Evolutionary conservation across 2,329 filamentous ascomycete species (phyloP), one percentile per base, ranked within the genome.

Genomic region (Colletotrichum musae): DNA sequence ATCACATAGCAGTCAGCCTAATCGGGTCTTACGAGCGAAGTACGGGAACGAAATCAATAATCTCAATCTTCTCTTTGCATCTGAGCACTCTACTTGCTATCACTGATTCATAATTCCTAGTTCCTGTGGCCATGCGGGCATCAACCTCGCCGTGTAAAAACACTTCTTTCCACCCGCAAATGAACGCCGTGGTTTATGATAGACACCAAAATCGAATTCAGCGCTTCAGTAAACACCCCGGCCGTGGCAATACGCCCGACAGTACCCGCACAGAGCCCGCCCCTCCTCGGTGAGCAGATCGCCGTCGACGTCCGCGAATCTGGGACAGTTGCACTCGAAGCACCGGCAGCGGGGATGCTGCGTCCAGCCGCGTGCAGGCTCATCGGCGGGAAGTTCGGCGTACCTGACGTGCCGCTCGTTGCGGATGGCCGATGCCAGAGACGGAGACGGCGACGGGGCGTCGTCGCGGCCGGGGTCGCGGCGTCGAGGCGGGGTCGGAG

Each of bases 261-360:
- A 65, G 36, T 9, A 24, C 9, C 47, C 41, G 10, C 32, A 45
- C n/a, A 59, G 5, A 28, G 15, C n/a, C 12, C 32, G 15, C 41
- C 36, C 12, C 3, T 47, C 48, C 21, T 12, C 47, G 15, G 39
- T 41, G n/a, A 59, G 18, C 21, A 53, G 13, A 3, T 24, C 39
- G 5, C 47, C 47, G n/a, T 58, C 15, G 13, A 32, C 6, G 28
- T 47, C 45, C 6, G 24, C 26, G 2, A 10, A 9, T 13, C 39
- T 43, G 2, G 5, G 24, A 28, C 61, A 65, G n/a, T n/a, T 45
- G 28, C 65, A 64, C 4, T 24, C 61, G 6, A 26, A 9, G 24
- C 48, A 65, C 2, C 26, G 36, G n/a, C 52, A 58, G 1, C 43
- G 64, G 16, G 21, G 47, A 10, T 5, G 18, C 15, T 16, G 32